These are phyloP conservation scores for Elaeis oleifera DNA, from an alignment of 202 grass and related monocot genomes.

Conservation along the genomic window DNA sequence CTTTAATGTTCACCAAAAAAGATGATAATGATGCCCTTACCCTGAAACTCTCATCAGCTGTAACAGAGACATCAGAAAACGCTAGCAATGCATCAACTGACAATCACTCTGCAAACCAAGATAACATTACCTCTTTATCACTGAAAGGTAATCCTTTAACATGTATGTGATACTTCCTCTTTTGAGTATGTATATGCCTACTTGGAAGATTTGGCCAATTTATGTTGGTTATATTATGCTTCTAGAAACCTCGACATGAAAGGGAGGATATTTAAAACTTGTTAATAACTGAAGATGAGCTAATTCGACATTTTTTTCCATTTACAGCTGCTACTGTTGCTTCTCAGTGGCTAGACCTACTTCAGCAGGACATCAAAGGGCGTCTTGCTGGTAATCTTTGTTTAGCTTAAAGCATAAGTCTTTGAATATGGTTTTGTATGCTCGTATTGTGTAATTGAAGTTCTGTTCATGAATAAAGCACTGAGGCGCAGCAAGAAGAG, in stretches of 20 bases:
- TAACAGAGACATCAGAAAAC: slow-evolving; percentile 1
- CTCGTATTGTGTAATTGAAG: neutral
- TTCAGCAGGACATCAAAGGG: slow-evolving; percentile 89
- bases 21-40: neutral
- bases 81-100: slow-evolving; percentile 33
- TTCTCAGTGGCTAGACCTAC: slow-evolving; percentile 86
- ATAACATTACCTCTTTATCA: slow-evolving; percentile 59
- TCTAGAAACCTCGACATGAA: no score
- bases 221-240: no score
- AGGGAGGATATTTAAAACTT: neutral
- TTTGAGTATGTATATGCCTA: neutral
- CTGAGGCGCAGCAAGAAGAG: slow-evolving; percentile 91
- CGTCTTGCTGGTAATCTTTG: slow-evolving; percentile 71
- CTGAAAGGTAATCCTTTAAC: slow-evolving; percentile 48
- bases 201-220: no score
- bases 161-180: neutral
- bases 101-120: slow-evolving; percentile 46
- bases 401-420: neutral
- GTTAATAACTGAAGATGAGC: neutral
- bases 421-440: neutral
- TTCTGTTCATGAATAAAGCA: slow-evolving; percentile 41
- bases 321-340: slow-evolving; percentile 78
- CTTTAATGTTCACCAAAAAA: neutral
- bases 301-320: neutral
- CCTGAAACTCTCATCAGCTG: slow-evolving; percentile 14